Base-by-base conservation (phyloP, 1,284 basidiomycete genomes). In the Meira nashicola region DNA sequence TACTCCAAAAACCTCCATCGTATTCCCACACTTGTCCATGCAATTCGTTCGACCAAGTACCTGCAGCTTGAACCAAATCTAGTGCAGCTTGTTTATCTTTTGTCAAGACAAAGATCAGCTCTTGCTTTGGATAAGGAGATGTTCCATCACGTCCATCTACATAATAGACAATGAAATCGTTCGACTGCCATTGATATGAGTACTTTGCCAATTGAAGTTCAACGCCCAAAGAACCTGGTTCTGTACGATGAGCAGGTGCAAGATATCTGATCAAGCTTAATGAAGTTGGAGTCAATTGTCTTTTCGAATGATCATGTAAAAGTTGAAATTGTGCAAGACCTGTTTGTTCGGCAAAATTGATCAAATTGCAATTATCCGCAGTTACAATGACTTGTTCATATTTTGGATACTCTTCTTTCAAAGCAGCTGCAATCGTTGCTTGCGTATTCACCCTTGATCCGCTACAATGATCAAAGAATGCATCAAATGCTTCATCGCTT, bases 61-160 rank as follows among this genome's bases (percentile, higher is more conserved):
- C 50, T 2, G 28, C 50, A 2, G 28, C 28, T 39, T 53, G 17
- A 8, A 39, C 50, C 17, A 53, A 33, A 2, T n/a, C 50, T 25
- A 39, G 11, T 15, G 50, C 50, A 4, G 23, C 37, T 14, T 38
- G 17, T 19, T 41, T 39, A n/a, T 37, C 15, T 15, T n/a, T n/a
- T 14, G 17, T n/a, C 28, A 53, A 38, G n/a, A 53, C 19, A 15
- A 33, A 53, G 23, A 41, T 17, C n/a, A 38, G 37, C 4, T 41
- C 17, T 39, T n/a, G 17, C 19, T 53, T 17, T 6, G 50, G 50
- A 28, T 38, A 53, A 15, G 12, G 2, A 7, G 50, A 39, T 19
- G 23, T n/a, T 6, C 50, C 50, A 38, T 53, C 50, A 21, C 50
- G 50, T 15, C 50, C 50, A n/a, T 53, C 50, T 2, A 53, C 4